Evolutionary conservation across 768 basidiomycete genomes (phyloP).

Genomic region (Termitomyces sp.): DNA sequence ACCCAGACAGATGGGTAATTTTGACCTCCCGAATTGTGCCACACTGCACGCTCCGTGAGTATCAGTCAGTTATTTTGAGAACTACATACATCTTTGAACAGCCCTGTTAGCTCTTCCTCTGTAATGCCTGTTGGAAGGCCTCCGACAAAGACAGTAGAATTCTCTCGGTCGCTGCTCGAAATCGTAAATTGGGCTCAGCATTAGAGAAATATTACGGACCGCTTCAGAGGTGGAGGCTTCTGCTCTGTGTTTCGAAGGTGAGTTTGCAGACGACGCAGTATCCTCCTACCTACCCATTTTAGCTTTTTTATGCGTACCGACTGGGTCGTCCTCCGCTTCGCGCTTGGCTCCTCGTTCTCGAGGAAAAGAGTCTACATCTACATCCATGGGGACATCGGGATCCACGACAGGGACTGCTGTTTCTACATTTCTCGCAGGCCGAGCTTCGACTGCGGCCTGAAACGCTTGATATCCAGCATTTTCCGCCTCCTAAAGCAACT

Average conservation of each 20-base stretch:
- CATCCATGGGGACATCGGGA: constrained; percentile 15
- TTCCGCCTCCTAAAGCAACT: constrained; percentile 54
- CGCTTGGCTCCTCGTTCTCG: constrained; percentile 59
- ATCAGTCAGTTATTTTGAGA: background rate
- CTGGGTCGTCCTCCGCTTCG: constrained; percentile 52
- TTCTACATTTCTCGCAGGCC: constrained; percentile 30
- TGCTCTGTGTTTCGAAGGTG: constrained; percentile 30
- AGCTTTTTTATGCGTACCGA: constrained; percentile 52
- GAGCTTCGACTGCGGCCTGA: constrained; percentile 40
- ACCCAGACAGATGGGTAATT: constrained; percentile 54
- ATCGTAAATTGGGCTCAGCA: background rate
- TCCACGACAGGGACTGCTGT: constrained; percentile 21
- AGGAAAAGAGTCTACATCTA: constrained; percentile 13
- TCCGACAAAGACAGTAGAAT: constrained; percentile 85
- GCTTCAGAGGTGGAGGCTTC: constrained; percentile 49
- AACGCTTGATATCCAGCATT: constrained; percentile 49
- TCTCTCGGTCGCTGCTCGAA: constrained; percentile 81
- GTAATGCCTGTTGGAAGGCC: constrained; percentile 54
- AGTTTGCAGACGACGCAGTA: background rate
- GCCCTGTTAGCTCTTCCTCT: constrained; percentile 60
- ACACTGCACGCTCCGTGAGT: constrained; percentile 49
- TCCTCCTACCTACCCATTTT: constrained; percentile 44
- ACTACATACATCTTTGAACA: constrained; percentile 83
- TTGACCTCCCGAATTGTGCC: constrained; percentile 85
- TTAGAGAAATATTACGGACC: constrained; percentile 33